Percentiles rank a stretch among this genome's conserved stretches.
These are phyloP conservation scores for Hypholoma sublateritium DNA, from an alignment of 768 basidiomycete genomes.

Conservation along the genomic window DNA sequence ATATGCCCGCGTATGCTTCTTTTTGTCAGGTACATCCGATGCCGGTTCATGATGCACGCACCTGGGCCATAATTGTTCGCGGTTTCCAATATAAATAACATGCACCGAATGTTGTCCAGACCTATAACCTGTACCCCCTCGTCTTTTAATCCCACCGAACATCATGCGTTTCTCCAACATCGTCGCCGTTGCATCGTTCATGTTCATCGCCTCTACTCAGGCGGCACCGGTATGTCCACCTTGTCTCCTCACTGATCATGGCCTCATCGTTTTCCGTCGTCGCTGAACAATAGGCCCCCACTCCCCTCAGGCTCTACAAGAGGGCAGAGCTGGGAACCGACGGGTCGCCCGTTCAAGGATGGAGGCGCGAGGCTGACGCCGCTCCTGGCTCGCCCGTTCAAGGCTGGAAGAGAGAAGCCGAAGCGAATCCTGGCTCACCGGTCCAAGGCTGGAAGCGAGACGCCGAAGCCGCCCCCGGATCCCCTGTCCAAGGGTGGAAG, in stretches of 20 bases:
- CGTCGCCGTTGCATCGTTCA: not conserved
- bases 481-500: not conserved
- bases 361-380: not conserved
- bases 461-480: not conserved
- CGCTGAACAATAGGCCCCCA: not conserved
- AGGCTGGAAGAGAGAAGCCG: not conserved
- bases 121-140: not conserved
- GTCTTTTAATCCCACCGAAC: not conserved
- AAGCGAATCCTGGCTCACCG: not conserved
- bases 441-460: not conserved
- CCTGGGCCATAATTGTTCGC: not conserved
- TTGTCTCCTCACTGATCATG: not conserved
- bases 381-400: not conserved
- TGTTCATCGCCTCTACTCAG: not conserved
- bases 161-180: not conserved
- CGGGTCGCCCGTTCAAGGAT: not conserved
- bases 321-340: not conserved
- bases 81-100: not conserved
- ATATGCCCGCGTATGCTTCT: not conserved
- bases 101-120: not conserved
- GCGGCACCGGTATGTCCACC: not conserved
- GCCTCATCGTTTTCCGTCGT: not conserved
- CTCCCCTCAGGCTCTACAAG: not conserved
- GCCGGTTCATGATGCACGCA: conserved; percentile 1
- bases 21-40: conserved; percentile 1